A percentile compares a stretch with the other conserved stretches of the same genome.
Conservation (phyloP, 1,139 yeast genomes). For the Debaryomyces sp. region DNA sequence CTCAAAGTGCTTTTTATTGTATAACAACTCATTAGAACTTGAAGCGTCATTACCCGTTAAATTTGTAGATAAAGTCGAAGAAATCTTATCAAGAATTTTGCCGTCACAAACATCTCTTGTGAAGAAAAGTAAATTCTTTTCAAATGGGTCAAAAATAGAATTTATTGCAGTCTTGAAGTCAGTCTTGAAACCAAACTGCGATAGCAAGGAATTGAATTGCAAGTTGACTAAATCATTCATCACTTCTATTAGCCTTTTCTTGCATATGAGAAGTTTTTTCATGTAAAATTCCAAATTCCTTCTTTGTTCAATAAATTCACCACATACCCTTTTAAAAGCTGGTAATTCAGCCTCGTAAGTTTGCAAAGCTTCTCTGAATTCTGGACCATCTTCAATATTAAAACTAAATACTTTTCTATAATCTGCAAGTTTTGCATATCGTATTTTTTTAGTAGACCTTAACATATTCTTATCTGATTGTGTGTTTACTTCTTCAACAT, state of each 20-base stretch:
- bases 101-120: conserved; percentile 34
- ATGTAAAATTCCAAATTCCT: conserved; percentile 29
- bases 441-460: not conserved
- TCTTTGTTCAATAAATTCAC: conserved; percentile 37
- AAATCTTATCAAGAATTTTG: conserved; percentile 29
- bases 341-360: conserved; percentile 58
- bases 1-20: conserved; percentile 60
- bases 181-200: conserved; percentile 25
- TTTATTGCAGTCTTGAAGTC: conserved; percentile 23
- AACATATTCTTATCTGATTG: not conserved
- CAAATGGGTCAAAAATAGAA: conserved; percentile 37
- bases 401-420: conserved; percentile 36
- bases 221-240: conserved; percentile 23
- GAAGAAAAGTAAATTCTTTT: conserved; percentile 33
- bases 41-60: conserved; percentile 7
- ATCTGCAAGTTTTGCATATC: conserved; percentile 17
- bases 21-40: conserved; percentile 18
- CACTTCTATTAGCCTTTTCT: conserved; percentile 27
- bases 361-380: conserved; percentile 60
- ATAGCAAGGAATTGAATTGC: conserved; percentile 24
- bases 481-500: conserved; percentile 2
- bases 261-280: conserved; percentile 22
- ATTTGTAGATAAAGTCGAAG: conserved; percentile 11
- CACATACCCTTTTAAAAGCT: conserved; percentile 44
- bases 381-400: conserved; percentile 70